Conservation (phyloP, 192 early-diverging fungal species). For the Umbelopsis ramanniana region DNA sequence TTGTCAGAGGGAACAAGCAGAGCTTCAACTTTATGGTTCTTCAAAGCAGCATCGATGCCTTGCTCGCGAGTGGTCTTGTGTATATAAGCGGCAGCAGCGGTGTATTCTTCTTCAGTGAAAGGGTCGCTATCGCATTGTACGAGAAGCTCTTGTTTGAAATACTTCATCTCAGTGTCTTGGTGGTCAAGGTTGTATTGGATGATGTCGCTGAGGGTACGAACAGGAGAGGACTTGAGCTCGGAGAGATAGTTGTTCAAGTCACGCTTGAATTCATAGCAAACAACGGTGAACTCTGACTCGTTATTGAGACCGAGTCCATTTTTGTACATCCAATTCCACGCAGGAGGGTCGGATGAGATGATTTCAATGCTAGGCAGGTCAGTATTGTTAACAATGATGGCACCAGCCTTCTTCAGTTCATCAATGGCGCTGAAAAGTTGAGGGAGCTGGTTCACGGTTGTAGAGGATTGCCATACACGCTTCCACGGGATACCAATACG, state of each 20-base stretch:
- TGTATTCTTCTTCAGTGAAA: slow-evolving; percentile 11
- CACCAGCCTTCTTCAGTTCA: slow-evolving; percentile 29
- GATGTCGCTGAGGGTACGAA: slow-evolving; percentile 12
- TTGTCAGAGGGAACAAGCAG: slow-evolving; percentile 18
- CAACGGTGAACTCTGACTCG: slow-evolving; percentile 8
- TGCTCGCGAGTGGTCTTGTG: slow-evolving; percentile 4
- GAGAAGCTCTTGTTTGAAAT: slow-evolving; percentile 17
- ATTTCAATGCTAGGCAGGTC: slow-evolving; percentile 1
- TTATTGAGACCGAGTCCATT: neutral
- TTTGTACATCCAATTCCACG: slow-evolving; percentile 19
- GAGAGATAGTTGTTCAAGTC: slow-evolving; percentile 20
- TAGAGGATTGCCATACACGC: neutral
- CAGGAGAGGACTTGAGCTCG: neutral
- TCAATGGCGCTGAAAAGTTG: neutral
- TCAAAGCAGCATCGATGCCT: slow-evolving; percentile 21
- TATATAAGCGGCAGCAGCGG: neutral
- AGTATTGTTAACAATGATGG: slow-evolving; percentile 33
- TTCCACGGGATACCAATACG: slow-evolving; percentile 13
- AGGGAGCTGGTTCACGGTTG: neutral
- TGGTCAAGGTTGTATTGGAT: slow-evolving; percentile 13
- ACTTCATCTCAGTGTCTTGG: slow-evolving; percentile 5
- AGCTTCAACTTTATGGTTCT: neutral
- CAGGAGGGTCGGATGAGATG: neutral
- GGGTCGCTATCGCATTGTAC: neutral
- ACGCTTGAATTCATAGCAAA: slow-evolving; percentile 19